A percentile compares a stretch with the other conserved stretches of the same genome.
Evolutionary conservation across 2,329 filamentous ascomycete genomes (phyloP).

Genomic region (Aspergillus tanneri): DNA sequence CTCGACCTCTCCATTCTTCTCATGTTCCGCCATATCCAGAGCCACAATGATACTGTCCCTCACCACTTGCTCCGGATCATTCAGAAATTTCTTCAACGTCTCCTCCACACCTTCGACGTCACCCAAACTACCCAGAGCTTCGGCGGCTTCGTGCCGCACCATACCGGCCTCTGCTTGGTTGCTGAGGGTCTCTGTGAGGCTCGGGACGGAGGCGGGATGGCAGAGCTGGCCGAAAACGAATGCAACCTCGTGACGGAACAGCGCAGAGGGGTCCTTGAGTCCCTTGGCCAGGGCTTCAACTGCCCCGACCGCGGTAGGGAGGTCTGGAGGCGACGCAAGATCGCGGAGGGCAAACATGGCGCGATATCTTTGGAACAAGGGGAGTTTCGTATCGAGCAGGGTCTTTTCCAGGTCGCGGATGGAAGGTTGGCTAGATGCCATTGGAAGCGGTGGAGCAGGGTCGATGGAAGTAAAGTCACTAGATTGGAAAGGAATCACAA

Average conservation of each 20-base stretch:
- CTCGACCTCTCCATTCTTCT: slow-evolving; percentile 82
- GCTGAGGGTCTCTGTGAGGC: slow-evolving; percentile 73
- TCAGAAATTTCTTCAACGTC: slow-evolving; percentile 74
- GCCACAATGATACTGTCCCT: slow-evolving; percentile 93
- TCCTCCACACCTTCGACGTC: slow-evolving; percentile 92
- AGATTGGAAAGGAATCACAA: slow-evolving; percentile 31
- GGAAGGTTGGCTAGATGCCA: slow-evolving; percentile 59
- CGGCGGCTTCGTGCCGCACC: slow-evolving; percentile 96
- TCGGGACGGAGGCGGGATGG: slow-evolving; percentile 94
- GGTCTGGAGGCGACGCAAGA: slow-evolving; percentile 86
- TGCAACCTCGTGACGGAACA: slow-evolving; percentile 96
- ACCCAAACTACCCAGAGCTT: slow-evolving; percentile 89
- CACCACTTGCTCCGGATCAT: slow-evolving; percentile 91
- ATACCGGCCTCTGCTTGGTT: slow-evolving; percentile 84
- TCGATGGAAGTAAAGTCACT: slow-evolving; percentile 97
- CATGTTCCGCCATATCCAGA: slow-evolving; percentile 96
- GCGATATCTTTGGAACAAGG: slow-evolving; percentile 89
- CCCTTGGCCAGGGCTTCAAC: slow-evolving; percentile 82
- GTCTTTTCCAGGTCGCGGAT: slow-evolving; percentile 73
- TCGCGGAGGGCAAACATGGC: slow-evolving; percentile 98
- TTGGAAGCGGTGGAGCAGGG: slow-evolving; percentile 82
- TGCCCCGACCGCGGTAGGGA: slow-evolving; percentile 84
- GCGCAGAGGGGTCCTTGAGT: slow-evolving; percentile 78
- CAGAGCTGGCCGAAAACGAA: slow-evolving; percentile 97
- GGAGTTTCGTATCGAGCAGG: slow-evolving; percentile 73